phyloP scores from a whole-genome alignment of 208 protist species.

The Spongospora subterranea region DNA sequence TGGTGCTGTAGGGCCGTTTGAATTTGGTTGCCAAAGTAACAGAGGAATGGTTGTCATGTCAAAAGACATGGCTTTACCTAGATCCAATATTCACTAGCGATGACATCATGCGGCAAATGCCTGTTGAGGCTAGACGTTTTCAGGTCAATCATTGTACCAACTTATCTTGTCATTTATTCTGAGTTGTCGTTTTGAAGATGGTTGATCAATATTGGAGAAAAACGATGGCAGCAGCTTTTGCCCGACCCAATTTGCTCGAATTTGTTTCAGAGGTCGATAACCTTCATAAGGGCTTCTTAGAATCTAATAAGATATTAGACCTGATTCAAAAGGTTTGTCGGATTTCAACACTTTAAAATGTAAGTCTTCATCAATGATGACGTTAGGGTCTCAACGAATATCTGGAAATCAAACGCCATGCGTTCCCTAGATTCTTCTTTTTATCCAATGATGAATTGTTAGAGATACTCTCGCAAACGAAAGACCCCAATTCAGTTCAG shows the following conservation, averaged over 20 bases:
- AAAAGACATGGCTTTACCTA: conserved; percentile 96
- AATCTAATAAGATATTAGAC: conserved; percentile 45
- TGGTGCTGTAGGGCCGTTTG: background rate
- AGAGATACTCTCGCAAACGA: conserved; percentile 94
- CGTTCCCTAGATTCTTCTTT: conserved; percentile 87
- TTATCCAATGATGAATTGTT: conserved; percentile 96
- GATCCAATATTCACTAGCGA: conserved; percentile 97
- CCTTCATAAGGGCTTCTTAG: conserved; percentile 4
- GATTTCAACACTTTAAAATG: background rate
- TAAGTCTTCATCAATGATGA: background rate
- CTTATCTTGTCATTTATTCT: conserved; percentile 48
- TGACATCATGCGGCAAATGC: conserved; percentile 94
- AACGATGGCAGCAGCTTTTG: conserved; percentile 55
- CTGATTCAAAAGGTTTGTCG: conserved; percentile 27
- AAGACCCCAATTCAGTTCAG: conserved; percentile 94
- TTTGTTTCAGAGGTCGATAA: conserved; percentile 50
- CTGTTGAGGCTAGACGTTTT: conserved; percentile 86
- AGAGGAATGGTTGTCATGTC: conserved; percentile 76
- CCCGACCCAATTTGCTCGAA: conserved; percentile 30
- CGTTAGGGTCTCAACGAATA: conserved; percentile 81
- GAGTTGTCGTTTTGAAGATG: conserved; percentile 6
- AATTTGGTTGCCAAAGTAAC: conserved; percentile 64
- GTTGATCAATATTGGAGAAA: conserved; percentile 59
- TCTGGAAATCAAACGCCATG: conserved; percentile 85
- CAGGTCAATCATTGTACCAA: background rate